A percentile compares a stretch with the other conserved stretches of the same genome.
These are phyloP conservation scores for Backusella luteola DNA, from an alignment of 192 early-diverging fungal genomes.

Conservation along the genomic window DNA sequence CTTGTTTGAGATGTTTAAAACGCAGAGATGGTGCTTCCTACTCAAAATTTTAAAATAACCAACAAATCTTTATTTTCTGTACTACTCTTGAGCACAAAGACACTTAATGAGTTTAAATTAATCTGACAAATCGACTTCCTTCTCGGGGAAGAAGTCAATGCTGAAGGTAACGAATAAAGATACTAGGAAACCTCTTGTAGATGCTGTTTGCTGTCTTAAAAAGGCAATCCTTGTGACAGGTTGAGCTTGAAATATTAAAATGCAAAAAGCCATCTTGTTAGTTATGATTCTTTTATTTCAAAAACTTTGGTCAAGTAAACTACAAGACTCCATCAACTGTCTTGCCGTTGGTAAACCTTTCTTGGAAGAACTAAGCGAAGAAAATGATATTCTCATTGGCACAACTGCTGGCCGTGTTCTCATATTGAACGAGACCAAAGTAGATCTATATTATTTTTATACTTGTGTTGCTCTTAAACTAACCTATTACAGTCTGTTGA, in stretches of 20 bases:
- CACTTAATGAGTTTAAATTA: too few relatives aligned
- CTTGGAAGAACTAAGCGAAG: constrained; percentile 31
- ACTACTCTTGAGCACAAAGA: too few relatives aligned
- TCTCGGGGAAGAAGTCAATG: too few relatives aligned
- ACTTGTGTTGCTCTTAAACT: background rate
- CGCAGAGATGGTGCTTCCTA: too few relatives aligned
- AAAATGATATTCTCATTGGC: constrained; percentile 34
- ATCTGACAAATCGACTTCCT: too few relatives aligned
- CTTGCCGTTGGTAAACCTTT: constrained; percentile 34
- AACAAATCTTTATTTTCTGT: too few relatives aligned
- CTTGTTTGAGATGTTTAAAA: too few relatives aligned
- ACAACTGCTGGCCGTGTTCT: constrained; percentile 26
- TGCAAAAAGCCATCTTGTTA: background rate
- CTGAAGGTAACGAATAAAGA: too few relatives aligned
- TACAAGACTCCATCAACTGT: constrained; percentile 30
- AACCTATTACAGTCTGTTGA: constrained; percentile 21
- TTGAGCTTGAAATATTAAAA: background rate
- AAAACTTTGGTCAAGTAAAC: constrained; percentile 21
- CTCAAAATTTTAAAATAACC: too few relatives aligned
- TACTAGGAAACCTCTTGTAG: too few relatives aligned
- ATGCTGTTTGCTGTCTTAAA: too few relatives aligned
- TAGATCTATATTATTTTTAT: background rate
- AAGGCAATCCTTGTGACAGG: too few relatives aligned
- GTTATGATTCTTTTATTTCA: constrained; percentile 7
- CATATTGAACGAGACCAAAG: constrained; percentile 36